These are phyloP conservation scores for Cordyceps farinosa DNA, from an alignment of 2,329 filamentous ascomycete genomes.

Conservation along the genomic window DNA sequence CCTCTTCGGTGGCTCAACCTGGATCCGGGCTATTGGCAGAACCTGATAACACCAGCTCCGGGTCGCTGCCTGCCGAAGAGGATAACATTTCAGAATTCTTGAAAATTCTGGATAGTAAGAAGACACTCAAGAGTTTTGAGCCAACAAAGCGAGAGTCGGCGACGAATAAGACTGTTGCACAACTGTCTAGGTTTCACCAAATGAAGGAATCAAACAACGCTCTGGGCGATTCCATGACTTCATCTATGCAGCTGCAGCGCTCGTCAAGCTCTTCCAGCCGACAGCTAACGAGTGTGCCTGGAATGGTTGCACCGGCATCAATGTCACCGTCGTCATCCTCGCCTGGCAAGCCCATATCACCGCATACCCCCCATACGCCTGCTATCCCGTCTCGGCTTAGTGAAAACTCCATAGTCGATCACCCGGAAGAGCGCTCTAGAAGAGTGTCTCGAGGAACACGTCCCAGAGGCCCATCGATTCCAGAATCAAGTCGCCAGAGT, in stretches of 20 bases:
- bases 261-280: constrained; percentile 71
- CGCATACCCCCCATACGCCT: constrained; percentile 87
- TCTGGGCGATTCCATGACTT: constrained; percentile 89
- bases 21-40: constrained; percentile 78
- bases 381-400: constrained; percentile 91
- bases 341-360: constrained; percentile 83
- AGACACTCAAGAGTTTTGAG: constrained; percentile 79
- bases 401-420: constrained; percentile 69
- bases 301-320: constrained; percentile 69
- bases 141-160: constrained; percentile 64
- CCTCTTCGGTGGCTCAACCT: constrained; percentile 66
- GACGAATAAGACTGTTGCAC: constrained; percentile 71
- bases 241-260: constrained; percentile 78
- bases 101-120: constrained; percentile 81
- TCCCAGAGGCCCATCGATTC: constrained; percentile 25
- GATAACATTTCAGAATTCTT: constrained; percentile 93
- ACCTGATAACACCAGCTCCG: constrained; percentile 61
- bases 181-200: constrained; percentile 78
- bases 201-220: constrained; percentile 88
- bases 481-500: constrained; percentile 35
- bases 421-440: constrained; percentile 28
- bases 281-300: constrained; percentile 56
- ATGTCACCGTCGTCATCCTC: constrained; percentile 86
- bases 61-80: constrained; percentile 71
- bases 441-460: constrained; percentile 30